Percentiles rank a stretch among this genome's conserved stretches.
These are phyloP conservation scores for Tricholoma saponaceum DNA, from an alignment of 768 basidiomycete species.

Conservation along the genomic window DNA sequence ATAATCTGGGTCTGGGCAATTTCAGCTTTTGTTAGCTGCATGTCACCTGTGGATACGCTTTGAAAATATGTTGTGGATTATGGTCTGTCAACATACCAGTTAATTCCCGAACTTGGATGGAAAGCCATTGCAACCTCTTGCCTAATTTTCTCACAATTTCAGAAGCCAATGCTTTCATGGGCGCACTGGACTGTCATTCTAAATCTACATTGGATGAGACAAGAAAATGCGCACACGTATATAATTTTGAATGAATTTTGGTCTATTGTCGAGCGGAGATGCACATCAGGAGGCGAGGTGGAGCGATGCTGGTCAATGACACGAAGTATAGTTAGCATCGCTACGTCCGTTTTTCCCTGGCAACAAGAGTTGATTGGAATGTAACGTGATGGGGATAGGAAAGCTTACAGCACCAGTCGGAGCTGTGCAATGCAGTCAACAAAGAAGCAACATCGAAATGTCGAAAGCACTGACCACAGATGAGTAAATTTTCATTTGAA, in stretches of 20 bases:
- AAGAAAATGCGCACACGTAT: conserved; percentile 66
- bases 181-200: conserved; percentile 53
- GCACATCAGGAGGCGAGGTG: conserved; percentile 20
- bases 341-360: conserved; percentile 98
- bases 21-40: conserved; percentile 94
- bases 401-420: conserved; percentile 91
- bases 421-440: conserved; percentile 42
- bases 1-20: conserved; percentile 96
- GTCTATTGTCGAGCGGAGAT: conserved; percentile 50
- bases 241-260: conserved; percentile 89
- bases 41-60: conserved; percentile 58
- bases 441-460: background rate
- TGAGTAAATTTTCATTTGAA: conserved; percentile 95
- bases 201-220: background rate
- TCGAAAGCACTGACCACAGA: conserved; percentile 62
- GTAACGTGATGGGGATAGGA: background rate
- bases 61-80: background rate
- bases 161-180: conserved; percentile 96
- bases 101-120: conserved; percentile 82
- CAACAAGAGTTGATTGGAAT: conserved; percentile 9
- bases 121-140: conserved; percentile 87
- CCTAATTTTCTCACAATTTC: conserved; percentile 92
- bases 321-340: conserved; percentile 89
- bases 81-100: conserved; percentile 52
- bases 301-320: conserved; percentile 70